Conservation (phyloP, 495 filamentous ascomycete species). For the Aspergillus affinis region DNA sequence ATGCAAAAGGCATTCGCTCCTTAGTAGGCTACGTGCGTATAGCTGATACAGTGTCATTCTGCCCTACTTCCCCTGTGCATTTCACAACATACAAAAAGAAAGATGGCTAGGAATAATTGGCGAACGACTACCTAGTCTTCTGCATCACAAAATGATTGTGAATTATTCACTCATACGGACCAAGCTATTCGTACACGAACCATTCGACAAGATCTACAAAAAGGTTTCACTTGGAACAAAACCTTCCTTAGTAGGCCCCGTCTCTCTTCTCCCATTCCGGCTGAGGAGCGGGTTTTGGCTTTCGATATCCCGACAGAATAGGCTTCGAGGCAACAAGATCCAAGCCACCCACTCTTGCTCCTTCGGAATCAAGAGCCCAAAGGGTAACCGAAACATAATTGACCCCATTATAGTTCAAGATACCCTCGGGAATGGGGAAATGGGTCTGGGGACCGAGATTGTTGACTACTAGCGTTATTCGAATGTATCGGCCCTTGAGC, state of each 20-base stretch:
- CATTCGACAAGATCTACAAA: no score
- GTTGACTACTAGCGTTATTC: slow-evolving; percentile 20
- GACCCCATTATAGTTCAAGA: slow-evolving; percentile 58
- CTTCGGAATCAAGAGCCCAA: slow-evolving; percentile 54
- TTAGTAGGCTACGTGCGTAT: no score
- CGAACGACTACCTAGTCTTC: no score
- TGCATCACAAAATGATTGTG: no score
- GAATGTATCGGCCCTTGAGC: background rate
- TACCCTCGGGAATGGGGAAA: slow-evolving; percentile 62
- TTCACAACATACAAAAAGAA: no score
- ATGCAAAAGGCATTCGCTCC: no score
- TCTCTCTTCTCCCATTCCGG: background rate
- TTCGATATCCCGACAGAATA: background rate
- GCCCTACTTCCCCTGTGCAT: no score
- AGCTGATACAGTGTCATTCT: no score
- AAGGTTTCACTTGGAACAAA: background rate
- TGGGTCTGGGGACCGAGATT: slow-evolving; percentile 64
- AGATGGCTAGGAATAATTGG: no score
- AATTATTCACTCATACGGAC: no score
- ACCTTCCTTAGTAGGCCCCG: background rate
- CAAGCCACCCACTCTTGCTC: background rate
- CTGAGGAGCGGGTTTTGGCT: slow-evolving; percentile 1
- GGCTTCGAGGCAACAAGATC: background rate
- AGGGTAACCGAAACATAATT: slow-evolving; percentile 57
- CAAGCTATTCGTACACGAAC: no score